Evolutionary conservation across 2,329 filamentous ascomycete species (phyloP).

Genomic region (Byssothecium circinans): DNA sequence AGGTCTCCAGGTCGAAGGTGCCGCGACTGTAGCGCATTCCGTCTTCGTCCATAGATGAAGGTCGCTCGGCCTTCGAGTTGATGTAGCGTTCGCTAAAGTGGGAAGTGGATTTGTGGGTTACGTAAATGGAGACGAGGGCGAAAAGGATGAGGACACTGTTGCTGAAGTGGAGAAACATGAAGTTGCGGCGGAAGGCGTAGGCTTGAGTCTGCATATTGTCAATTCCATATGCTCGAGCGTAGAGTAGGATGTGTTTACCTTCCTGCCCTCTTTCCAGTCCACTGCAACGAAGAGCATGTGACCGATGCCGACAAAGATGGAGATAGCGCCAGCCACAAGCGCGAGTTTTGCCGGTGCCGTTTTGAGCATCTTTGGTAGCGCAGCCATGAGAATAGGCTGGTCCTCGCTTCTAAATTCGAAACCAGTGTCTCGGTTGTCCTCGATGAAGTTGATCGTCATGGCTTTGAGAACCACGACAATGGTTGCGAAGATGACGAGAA

Average conservation of each 20-base stretch:
- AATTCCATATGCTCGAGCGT: not conserved
- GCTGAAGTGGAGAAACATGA: constrained; percentile 35
- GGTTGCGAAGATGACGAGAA: constrained; percentile 22
- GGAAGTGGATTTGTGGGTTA: constrained; percentile 34
- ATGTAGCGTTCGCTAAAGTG: constrained; percentile 31
- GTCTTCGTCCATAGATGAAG: constrained; percentile 16
- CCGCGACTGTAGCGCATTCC: constrained; percentile 35
- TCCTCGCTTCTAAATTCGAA: constrained; percentile 29
- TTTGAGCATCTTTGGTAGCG: constrained; percentile 30
- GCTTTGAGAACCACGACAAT: constrained; percentile 31
- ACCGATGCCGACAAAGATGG: constrained; percentile 21
- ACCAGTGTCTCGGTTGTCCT: constrained; percentile 34
- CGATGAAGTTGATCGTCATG: constrained; percentile 36
- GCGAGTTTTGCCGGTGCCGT: constrained; percentile 32
- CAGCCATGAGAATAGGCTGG: constrained; percentile 26
- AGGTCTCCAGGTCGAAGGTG: constrained; percentile 41
- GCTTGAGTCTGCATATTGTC: constrained; percentile 29
- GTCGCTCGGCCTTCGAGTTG: constrained; percentile 20
- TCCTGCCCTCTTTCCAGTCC: constrained; percentile 31
- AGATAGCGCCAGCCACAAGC: constrained; percentile 25
- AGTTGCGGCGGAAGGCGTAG: constrained; percentile 38
- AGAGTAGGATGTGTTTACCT: constrained; percentile 14
- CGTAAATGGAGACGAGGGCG: constrained; percentile 32
- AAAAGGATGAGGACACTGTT: constrained; percentile 36
- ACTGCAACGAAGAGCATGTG: constrained; percentile 26